Conservation (phyloP, 1,139 yeast genomes). For the Protomyces pachydermus region DNA sequence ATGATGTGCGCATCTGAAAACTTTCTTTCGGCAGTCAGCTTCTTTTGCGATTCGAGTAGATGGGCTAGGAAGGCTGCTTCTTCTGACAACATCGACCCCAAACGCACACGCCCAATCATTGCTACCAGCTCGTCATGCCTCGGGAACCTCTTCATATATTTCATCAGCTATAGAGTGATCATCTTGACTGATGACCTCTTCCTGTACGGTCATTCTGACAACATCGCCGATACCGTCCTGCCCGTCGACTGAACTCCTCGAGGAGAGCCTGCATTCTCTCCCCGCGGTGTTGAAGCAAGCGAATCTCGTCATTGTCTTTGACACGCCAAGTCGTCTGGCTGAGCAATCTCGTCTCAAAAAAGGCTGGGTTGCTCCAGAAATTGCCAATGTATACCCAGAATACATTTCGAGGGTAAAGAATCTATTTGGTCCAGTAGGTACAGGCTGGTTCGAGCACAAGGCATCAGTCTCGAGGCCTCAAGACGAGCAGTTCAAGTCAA, state of each 20-base stretch:
- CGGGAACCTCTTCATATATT: no score
- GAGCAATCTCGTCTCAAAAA: conserved; percentile 3
- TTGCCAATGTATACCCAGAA: conserved; percentile 6
- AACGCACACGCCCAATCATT: no score
- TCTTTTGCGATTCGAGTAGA: no score
- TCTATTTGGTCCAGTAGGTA: background rate
- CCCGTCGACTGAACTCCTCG: conserved; percentile 11
- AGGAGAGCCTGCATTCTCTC: conserved; percentile 1
- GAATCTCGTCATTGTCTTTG: conserved; percentile 9
- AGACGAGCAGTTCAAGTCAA: background rate
- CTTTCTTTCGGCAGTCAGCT: no score
- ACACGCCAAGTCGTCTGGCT: background rate
- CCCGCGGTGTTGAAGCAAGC: background rate
- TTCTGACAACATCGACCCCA: no score
- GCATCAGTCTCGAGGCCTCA: background rate
- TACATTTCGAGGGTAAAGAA: conserved; percentile 11
- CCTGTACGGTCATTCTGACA: conserved; percentile 11
- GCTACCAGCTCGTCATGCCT: no score
- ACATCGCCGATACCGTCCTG: conserved; percentile 19
- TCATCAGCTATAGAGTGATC: no score
- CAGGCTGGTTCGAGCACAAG: background rate
- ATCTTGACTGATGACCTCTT: no score
- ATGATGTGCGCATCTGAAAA: no score
- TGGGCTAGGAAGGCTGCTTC: no score
- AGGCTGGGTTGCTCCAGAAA: conserved; percentile 6